Base-by-base conservation (phyloP, 768 basidiomycete species). In the Boletellus emodensis region DNA sequence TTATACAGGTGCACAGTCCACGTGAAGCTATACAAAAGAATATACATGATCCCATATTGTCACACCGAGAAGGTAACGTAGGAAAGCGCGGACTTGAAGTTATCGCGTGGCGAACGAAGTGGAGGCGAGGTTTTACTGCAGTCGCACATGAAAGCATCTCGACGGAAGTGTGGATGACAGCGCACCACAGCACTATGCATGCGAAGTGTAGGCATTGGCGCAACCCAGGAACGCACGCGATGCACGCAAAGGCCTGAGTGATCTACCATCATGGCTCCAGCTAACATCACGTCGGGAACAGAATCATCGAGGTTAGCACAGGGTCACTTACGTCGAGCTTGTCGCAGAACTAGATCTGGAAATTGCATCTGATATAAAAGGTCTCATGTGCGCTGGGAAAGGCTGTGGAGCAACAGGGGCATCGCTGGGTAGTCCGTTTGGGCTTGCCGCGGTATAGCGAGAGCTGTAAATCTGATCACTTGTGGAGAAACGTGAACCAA, bases 321-420 rank as follows among this genome's bases (percentile, higher is more conserved):
- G 39, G 24, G 49, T 42, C 15, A 53, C 65, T 51, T 44, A 68
- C 68, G 54, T 70, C 12, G 68, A 68, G 39, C 66, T 64, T 12
- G 68, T 68, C 44, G 62, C 58, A 24, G 66, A 68, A 44, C 60
- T 70, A 20, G 66, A 68, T 44, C 66, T 64, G 13, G 68, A 68
- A 43, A 68, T 66, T 0, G 55, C 33, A 28, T 68, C 57, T 20
- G 40, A 49, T 33, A 58, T n/a, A 34, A 56, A 55, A 1, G 52
- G 49, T 44, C 51, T 54, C 34, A 57, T 37, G 33, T 59, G 51
- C 13, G 39, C 49, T 4, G 57, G 57, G 40, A 56, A 45, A 28
- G 62, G 57, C 32, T 58, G 68, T 28, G 66, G 62, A 33, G 64
- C 50, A 55, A 64, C 30, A n/a, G 55, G 61, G 49, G 43, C 40